A percentile compares a stretch with the other conserved stretches of the same genome.
phyloP scores from a whole-genome alignment of 345 rosid species.

The Arabidopsis suecica region DNA sequence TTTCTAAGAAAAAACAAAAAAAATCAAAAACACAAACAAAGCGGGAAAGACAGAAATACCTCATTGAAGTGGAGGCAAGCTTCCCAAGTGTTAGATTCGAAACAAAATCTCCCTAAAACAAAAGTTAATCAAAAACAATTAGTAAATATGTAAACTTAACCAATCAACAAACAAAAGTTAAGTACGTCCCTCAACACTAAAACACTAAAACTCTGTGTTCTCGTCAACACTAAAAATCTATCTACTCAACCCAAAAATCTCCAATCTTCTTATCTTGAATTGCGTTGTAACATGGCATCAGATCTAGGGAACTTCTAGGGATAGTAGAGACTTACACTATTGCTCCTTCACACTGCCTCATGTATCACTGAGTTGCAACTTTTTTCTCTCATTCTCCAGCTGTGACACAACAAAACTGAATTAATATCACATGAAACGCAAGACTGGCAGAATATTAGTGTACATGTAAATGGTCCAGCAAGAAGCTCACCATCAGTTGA shows the following conservation, averaged over 20 bases:
- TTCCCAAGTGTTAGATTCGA: too few relatives aligned
- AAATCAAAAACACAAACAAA: too few relatives aligned
- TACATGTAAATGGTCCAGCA: not conserved
- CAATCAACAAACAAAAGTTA: too few relatives aligned
- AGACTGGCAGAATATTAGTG: not conserved
- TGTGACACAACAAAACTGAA: conserved; percentile 21
- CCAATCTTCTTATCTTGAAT: not conserved
- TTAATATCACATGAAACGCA: conserved; percentile 9
- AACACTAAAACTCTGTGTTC: not conserved
- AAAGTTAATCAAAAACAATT: too few relatives aligned
- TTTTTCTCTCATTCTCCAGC: conserved; percentile 23
- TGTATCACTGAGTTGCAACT: conserved; percentile 3
- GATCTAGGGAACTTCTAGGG: not conserved
- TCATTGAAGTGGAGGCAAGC: too few relatives aligned
- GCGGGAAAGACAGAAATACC: too few relatives aligned
- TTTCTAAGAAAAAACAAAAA: too few relatives aligned
- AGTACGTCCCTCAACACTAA: too few relatives aligned
- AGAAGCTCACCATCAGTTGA: conserved; percentile 62
- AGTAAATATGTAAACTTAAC: too few relatives aligned
- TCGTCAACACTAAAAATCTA: conserved; percentile 8
- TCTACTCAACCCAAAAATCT: not conserved
- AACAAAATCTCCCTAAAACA: too few relatives aligned
- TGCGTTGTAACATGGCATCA: conserved; percentile 6
- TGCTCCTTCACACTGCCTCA: conserved; percentile 3
- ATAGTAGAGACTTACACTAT: not conserved